Percentiles rank a stretch among this genome's conserved stretches.
phyloP scores from a whole-genome alignment of 805 yeast genomes.

The Ogataea populi-albae region DNA sequence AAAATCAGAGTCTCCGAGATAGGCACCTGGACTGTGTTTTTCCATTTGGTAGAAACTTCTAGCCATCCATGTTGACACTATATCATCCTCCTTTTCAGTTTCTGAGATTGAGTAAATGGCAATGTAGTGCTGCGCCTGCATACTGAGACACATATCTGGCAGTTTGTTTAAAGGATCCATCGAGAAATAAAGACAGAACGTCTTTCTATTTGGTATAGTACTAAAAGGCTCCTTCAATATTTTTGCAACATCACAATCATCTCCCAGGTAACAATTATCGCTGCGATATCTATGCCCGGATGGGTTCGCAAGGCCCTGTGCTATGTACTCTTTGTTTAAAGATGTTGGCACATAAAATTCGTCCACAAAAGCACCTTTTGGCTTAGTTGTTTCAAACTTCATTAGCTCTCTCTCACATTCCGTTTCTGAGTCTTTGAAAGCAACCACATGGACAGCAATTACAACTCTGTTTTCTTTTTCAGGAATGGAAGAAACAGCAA shows the following conservation, averaged over 20 bases:
- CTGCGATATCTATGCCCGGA: slow-evolving; percentile 10
- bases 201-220: slow-evolving; percentile 8
- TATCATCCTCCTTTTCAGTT: slow-evolving; percentile 7
- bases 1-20: slow-evolving; percentile 11
- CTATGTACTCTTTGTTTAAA: slow-evolving; percentile 5
- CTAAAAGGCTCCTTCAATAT: slow-evolving; percentile 8
- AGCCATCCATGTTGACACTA: slow-evolving; percentile 9
- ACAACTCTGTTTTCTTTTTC: slow-evolving; percentile 2
- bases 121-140: slow-evolving; percentile 11
- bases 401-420: slow-evolving; percentile 6
- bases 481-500: slow-evolving; percentile 9
- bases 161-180: slow-evolving; percentile 10
- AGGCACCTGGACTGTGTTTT: slow-evolving; percentile 10
- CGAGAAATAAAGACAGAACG: slow-evolving; percentile 11
- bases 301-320: slow-evolving; percentile 9
- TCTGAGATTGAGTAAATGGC: slow-evolving; percentile 8
- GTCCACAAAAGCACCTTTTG: slow-evolving; percentile 7
- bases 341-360: slow-evolving; percentile 6
- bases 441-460: slow-evolving; percentile 8
- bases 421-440: slow-evolving; percentile 5
- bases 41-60: slow-evolving; percentile 8
- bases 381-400: slow-evolving; percentile 8
- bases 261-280: slow-evolving; percentile 6
- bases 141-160: slow-evolving; percentile 11
- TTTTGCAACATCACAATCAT: slow-evolving; percentile 8